phyloP scores from a whole-genome alignment of 1,284 basidiomycete genomes.

The Ustilago loliicola region DNA sequence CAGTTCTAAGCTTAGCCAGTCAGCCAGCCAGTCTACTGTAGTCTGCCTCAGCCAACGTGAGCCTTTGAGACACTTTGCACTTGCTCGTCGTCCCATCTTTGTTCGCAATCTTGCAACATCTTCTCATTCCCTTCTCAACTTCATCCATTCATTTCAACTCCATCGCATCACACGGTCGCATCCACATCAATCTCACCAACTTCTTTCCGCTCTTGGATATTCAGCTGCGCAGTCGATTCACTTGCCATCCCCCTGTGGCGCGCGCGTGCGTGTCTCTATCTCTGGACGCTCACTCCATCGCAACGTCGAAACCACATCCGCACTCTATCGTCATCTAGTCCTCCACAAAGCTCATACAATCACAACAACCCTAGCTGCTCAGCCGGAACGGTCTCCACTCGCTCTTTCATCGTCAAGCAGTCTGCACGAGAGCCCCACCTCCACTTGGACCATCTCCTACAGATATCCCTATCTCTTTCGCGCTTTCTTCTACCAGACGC shows the following conservation, averaged over 20 bases:
- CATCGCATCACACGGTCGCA: not conserved
- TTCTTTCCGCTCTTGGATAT: not conserved
- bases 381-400: not conserved
- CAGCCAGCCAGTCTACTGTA: not conserved
- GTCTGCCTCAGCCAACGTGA: not conserved
- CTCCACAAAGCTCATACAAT: not conserved
- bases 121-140: not conserved
- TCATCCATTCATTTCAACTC: conserved; percentile 3
- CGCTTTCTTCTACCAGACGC: not conserved
- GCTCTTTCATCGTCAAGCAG: conserved; percentile 1
- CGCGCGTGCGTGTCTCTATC: not conserved
- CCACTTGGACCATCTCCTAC: conserved; percentile 21
- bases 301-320: not conserved
- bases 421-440: conserved; percentile 21
- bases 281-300: not conserved
- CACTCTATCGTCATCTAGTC: not conserved
- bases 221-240: not conserved
- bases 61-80: conserved; percentile 4
- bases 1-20: conserved; percentile 8
- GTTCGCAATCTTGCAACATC: not conserved
- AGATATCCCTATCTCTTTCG: not conserved
- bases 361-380: not conserved
- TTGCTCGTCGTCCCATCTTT: conserved; percentile 2
- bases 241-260: not conserved
- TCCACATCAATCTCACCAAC: not conserved